These are phyloP conservation scores for Babesia sp. DNA, from an alignment of 169 alveolate genomes.

Conservation along the genomic window DNA sequence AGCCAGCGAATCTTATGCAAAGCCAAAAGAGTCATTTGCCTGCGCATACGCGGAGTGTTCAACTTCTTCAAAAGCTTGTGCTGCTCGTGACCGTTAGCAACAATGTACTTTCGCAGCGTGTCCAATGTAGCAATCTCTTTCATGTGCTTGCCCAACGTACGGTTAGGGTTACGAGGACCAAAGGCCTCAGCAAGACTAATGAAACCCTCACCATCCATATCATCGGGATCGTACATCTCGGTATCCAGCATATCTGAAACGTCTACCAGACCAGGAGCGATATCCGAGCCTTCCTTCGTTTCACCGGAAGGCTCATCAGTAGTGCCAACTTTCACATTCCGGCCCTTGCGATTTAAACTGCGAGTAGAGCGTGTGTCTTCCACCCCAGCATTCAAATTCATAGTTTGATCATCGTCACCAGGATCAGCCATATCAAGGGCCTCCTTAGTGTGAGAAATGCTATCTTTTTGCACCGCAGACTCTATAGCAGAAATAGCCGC, in stretches of 20 bases:
- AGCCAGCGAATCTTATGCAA: slow-evolving; percentile 4
- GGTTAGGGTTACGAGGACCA: neutral
- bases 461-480: neutral
- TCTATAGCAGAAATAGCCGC: slow-evolving; percentile 3
- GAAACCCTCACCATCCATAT: slow-evolving; percentile 9
- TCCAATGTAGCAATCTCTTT: slow-evolving; percentile 9
- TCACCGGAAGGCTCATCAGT: neutral
- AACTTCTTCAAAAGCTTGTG: slow-evolving; percentile 19
- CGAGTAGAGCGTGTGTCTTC: neutral
- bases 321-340: neutral
- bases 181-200: slow-evolving; percentile 20
- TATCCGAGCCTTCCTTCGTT: neutral
- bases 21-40: slow-evolving; percentile 14
- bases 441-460: neutral
- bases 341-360: neutral
- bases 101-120: slow-evolving; percentile 13
- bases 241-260: slow-evolving; percentile 2
- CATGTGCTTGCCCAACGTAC: slow-evolving; percentile 5
- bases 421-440: neutral
- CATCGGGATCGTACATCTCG: neutral
- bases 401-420: neutral
- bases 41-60: slow-evolving; percentile 2
- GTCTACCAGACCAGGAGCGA: slow-evolving; percentile 19
- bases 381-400: neutral
- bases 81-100: neutral